Conservation (phyloP, 2,329 filamentous ascomycete species). For the Monilinia polystroma region DNA sequence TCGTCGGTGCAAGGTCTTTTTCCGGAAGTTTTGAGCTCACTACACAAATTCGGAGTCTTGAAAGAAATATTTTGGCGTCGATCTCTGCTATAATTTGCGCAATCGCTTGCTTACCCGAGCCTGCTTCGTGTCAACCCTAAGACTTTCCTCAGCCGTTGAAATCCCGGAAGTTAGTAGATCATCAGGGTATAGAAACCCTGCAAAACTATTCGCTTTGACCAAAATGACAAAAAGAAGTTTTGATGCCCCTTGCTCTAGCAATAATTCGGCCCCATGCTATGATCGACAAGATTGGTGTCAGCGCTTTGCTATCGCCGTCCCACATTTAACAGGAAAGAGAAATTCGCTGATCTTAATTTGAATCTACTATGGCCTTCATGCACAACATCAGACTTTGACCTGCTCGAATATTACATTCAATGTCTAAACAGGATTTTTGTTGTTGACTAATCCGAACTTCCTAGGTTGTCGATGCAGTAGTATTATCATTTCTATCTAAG, state of each 20-base stretch:
- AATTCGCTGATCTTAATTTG: slow-evolving; percentile 12
- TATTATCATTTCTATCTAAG: not conserved
- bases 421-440: not conserved
- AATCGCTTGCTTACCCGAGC: not conserved
- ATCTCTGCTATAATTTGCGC: not conserved
- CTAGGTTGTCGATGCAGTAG: not conserved
- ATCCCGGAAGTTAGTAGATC: not conserved
- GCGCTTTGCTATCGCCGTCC: slow-evolving; percentile 4
- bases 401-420: not conserved
- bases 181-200: slow-evolving; percentile 1
- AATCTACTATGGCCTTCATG: not conserved
- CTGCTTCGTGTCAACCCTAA: not conserved
- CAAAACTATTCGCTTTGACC: not conserved
- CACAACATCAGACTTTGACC: slow-evolving; percentile 2
- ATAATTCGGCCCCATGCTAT: slow-evolving; percentile 3
- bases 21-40: not conserved
- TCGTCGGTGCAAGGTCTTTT: not conserved
- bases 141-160: not conserved
- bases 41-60: not conserved
- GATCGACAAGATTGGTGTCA: slow-evolving; percentile 5
- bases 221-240: not conserved
- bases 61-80: not conserved
- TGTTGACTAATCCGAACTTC: not conserved
- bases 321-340: slow-evolving; percentile 1
- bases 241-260: not conserved